phyloP scores from a whole-genome alignment of 345 rosid genomes.

The Salix koriyanagi region DNA sequence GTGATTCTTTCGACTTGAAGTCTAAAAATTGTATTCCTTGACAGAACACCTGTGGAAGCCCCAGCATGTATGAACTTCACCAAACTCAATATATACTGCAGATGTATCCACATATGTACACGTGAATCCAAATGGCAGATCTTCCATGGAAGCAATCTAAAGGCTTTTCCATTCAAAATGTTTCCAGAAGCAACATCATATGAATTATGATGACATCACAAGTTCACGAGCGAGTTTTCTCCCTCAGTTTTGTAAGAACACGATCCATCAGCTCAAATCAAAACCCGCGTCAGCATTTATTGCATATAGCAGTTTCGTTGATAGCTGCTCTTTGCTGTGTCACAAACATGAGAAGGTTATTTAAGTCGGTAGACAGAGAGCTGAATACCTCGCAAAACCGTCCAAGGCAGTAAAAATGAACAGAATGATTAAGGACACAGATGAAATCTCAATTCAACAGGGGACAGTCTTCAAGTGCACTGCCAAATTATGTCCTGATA shows the following conservation, averaged over 20 bases:
- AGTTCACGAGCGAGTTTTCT: conserved; percentile 1
- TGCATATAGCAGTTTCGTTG: conserved; percentile 75
- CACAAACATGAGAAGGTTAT: conserved; percentile 10
- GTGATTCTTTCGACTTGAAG: not conserved
- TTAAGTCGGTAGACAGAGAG: not conserved
- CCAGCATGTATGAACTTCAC: not conserved
- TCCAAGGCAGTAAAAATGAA: not conserved
- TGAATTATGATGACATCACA: not conserved
- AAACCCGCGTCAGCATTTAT: conserved; percentile 98
- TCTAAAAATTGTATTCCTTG: not conserved
- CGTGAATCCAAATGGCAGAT: conserved; percentile 5
- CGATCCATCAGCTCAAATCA: conserved; percentile 71
- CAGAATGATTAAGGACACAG: not conserved
- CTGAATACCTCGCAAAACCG: not conserved
- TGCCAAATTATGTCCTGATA: not conserved
- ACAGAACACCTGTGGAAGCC: not conserved
- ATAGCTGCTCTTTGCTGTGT: conserved; percentile 90
- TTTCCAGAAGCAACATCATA: not conserved
- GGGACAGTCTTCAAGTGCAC: too few relatives aligned
- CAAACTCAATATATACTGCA: not conserved
- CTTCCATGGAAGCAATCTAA: not conserved
- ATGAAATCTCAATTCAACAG: not conserved
- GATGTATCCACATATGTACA: conserved; percentile 9
- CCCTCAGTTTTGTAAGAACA: not conserved
- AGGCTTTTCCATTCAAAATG: not conserved